Base-by-base conservation (phyloP, 179 eudicot genomes). In the Silene vulgaris region DNA sequence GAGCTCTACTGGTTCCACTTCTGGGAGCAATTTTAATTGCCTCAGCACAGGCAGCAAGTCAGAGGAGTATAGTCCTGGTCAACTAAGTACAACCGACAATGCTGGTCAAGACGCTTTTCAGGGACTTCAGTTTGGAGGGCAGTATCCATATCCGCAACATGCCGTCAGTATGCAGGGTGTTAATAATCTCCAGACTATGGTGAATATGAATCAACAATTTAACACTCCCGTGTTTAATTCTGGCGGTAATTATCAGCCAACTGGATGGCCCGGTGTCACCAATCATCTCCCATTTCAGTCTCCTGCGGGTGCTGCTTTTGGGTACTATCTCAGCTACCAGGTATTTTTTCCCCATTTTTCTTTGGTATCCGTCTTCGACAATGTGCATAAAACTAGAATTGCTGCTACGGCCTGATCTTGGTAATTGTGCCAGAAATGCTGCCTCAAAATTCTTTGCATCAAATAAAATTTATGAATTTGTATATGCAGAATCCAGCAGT, bases 1-100 rank as follows among this genome's bases (percentile, higher is more conserved):
- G 69, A 81, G 84, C 75, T 81, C 75, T 50, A 77, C 81, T 26
- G 84, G 78, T 29, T 81, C 84, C 60, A 37, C 61, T 29, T 81
- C 76, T 62, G 84, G 81, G 19, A 81, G 81, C 76, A 74, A 77
- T 20, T 77, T 81, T 74, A 78, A 80, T 19, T 64, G 78, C 72
- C 76, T 65, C 40, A 65, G 81, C 74, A 56, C 76, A 56, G 63
- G 56, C 7, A 62, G 75, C 62, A 77, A 77, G 81, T 77, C 84
- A n/a, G 84, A 81, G 54, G 75, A 40, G 43, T 69, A 74, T 4
- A 81, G 81, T 75, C 78, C 84, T 2, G 81, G 84, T 4, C 78
- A 81, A 74, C 76, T 74, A 45, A 81, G 81, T 74, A 74, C 78
- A 35, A 81, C 73, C 17, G 81, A 81, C 73, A 81, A 77, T 30